Evolutionary conservation across 2,329 filamentous ascomycete genomes (phyloP), one percentile per base, ranked within the genome.

Genomic region (Orbilia brochopaga): DNA sequence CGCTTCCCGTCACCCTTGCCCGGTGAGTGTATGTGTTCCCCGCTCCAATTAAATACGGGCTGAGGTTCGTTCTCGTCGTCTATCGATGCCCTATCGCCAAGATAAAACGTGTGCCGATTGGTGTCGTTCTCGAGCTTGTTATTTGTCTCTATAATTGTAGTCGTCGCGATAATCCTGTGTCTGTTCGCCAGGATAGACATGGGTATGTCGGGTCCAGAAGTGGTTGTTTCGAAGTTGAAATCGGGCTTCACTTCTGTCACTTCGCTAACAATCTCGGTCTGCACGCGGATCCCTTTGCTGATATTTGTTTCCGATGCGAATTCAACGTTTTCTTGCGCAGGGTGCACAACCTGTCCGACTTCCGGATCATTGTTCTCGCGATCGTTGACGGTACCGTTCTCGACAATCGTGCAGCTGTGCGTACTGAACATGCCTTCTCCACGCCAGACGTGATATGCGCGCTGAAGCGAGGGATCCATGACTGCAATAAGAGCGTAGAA

Each of bases 401-500:
- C 67, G 8, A 64, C 24, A 3, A 46, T 73, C 21, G 35, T 61
- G 7, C 50, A 53, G 3, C 19, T 46, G 21, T 21, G 6, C 2
- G 61, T 65, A 24, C 64, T 62, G 55, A 42, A 58, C 48, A 67
- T 27, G 6, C 6, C 27, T 5, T 67, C 61, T 32, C 74, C 69
- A 1, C 69, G 69, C 75, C 75, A 76, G 3, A 74, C 44, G 2
- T 62, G 66, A 19, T 74, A 61, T 1, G 65, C 75, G 11, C 75
- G 73, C 21, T 73, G 64, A 10, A 76, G 50, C 4, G 74, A 74
- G 1, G 75, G 75, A 27, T 76, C 75, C 55, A 75, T 64, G 10
- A 74, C 52, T 1, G 66, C 75, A 24, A 76, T 69, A 7, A 75
- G 19, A 0, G 75, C 74, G 30, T 75, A 75, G 40, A 75, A 74